Evolutionary conservation across 352 stramenopile genomes (phyloP), one percentile per base, ranked within the genome.

Genomic region (Bremia lactucae): DNA sequence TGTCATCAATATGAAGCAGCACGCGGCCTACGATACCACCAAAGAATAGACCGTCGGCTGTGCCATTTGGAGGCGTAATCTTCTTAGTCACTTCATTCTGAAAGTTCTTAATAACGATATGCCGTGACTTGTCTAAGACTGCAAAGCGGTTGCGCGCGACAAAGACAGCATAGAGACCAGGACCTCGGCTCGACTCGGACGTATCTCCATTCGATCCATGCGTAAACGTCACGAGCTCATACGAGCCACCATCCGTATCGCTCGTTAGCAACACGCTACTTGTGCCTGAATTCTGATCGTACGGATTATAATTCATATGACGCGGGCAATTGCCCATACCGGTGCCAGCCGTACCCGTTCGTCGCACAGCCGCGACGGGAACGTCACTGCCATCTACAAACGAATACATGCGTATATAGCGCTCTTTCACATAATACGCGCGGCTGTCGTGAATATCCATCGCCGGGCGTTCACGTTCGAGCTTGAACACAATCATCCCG

Each of bases 401-500:
- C 65, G 97, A 96, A 66, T 98, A 95, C 65, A 96, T 89, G 52
- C 96, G 95, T 18, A 98, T 75, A 68, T 98, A 98, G 26, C 94
- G 88, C 52, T 98, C 96, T 62, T 97, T 97, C 28, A 98, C 84
- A 62, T 98, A 99, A 58, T 97, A 98, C 15, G 84, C 69, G 11
- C 82, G 72, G 24, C 84, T 82, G 18, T 87, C 72, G 39, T 86
- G 58, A 13, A 88, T 75, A 33, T 91, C 78, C 65, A 96, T 96
- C 10, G 96, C 94, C 0, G 96, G 95, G 39, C 96, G 85, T 54
- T 99, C 96, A 35, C 96, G 83, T 55, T 96, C 84, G 29, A 98
- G 73, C 67, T 99, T 99, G 72, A 99, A 99, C 10, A 99, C 96
- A 66, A 99, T 98, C 92, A 99, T 98, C 59, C 96, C 96, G n/a